phyloP scores from a whole-genome alignment of 768 basidiomycete species.

The Hygrocybe punicea region DNA sequence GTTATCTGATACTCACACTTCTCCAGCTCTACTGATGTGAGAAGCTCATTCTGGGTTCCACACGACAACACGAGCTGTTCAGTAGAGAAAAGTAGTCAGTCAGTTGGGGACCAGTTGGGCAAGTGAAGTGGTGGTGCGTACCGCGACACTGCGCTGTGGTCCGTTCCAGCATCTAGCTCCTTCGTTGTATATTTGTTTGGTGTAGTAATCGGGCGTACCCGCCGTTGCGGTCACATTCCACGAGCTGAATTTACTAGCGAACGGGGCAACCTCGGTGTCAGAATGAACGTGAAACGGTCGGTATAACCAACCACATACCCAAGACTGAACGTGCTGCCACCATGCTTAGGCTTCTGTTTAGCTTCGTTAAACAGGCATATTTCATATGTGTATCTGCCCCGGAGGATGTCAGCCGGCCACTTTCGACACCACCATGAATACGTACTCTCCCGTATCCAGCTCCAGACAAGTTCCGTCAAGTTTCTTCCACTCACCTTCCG shows the following conservation, averaged over 20 bases:
- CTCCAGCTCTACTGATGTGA: constrained; percentile 82
- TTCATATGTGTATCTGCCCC: constrained; percentile 83
- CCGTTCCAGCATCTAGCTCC: constrained; percentile 97
- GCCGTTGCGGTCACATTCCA: constrained; percentile 68
- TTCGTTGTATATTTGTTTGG: constrained; percentile 73
- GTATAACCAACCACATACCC: constrained; percentile 50
- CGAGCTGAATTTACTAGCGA: constrained; percentile 61
- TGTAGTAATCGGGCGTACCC: constrained; percentile 73
- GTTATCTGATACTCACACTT: constrained; percentile 94
- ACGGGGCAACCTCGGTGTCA: not conserved
- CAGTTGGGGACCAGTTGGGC: not conserved
- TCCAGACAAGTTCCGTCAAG: constrained; percentile 77
- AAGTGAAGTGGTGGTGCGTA: constrained; percentile 31
- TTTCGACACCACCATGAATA: constrained; percentile 16
- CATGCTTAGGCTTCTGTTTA: constrained; percentile 82
- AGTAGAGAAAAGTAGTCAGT: not conserved
- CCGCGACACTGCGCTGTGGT: constrained; percentile 80
- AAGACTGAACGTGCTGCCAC: constrained; percentile 70
- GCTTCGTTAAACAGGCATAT: constrained; percentile 88
- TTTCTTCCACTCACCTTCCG: constrained; percentile 94
- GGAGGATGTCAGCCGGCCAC: not conserved
- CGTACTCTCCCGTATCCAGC: constrained; percentile 87
- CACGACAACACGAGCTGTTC: constrained; percentile 75
- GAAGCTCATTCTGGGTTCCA: constrained; percentile 77
- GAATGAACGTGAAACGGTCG: constrained; percentile 21